Evolutionary conservation across 2,329 filamentous ascomycete genomes (phyloP).

Genomic region (Aspergillus latus): DNA sequence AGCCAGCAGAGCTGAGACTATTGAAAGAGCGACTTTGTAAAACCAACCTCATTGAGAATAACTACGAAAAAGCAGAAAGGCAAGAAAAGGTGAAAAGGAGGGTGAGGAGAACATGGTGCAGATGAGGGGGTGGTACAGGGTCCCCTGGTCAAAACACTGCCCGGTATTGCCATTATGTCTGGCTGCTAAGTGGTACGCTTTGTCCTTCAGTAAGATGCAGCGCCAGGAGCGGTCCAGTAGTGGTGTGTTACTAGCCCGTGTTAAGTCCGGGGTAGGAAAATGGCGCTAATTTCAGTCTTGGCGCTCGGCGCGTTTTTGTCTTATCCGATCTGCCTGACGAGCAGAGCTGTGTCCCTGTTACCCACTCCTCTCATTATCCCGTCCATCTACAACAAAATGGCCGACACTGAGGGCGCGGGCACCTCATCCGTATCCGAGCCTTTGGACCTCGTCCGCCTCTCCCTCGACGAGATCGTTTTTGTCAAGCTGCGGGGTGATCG

Average conservation of each 20-base stretch:
- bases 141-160: neutral
- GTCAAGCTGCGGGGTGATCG: slow-evolving; percentile 95
- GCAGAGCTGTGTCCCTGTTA: neutral
- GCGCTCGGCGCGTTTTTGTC: neutral
- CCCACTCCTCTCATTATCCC: neutral
- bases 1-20: slow-evolving; percentile 30
- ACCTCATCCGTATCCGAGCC: slow-evolving; percentile 77
- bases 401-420: slow-evolving; percentile 74
- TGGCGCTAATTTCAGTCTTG: neutral
- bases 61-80: neutral
- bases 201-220: neutral
- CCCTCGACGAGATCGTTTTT: slow-evolving; percentile 93
- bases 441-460: slow-evolving; percentile 90
- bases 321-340: neutral
- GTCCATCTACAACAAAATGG: slow-evolving; percentile 58
- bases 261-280: neutral
- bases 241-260: neutral
- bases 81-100: neutral
- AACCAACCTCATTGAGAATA: slow-evolving; percentile 25
- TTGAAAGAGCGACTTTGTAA: slow-evolving; percentile 22
- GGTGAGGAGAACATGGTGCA: slow-evolving; percentile 7
- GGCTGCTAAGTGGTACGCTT: neutral
- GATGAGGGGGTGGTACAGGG: slow-evolving; percentile 3
- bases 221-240: neutral
- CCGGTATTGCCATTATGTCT: neutral